These are phyloP conservation scores for Ganoderma boninense DNA, from an alignment of 1,284 basidiomycete genomes.

Conservation along the genomic window DNA sequence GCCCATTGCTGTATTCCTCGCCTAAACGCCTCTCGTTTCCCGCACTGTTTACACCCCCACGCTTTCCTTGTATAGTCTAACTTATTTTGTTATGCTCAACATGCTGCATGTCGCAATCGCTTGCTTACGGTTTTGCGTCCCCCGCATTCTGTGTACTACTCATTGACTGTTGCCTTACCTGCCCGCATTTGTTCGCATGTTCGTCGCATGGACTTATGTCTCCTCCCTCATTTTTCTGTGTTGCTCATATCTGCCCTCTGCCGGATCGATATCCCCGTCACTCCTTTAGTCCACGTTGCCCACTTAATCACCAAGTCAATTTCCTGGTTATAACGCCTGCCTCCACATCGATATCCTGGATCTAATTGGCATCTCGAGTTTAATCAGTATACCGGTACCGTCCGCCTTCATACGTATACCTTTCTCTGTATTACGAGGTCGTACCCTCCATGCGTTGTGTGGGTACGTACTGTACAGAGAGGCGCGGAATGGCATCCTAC, in stretches of 20 bases:
- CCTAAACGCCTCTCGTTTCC: neutral
- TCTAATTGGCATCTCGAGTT: neutral
- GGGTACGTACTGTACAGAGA: neutral
- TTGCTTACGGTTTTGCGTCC: constrained; percentile 3
- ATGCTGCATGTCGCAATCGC: constrained; percentile 2
- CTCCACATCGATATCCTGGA: constrained; percentile 1
- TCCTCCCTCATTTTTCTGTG: neutral
- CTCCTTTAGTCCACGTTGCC: neutral
- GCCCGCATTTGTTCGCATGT: neutral
- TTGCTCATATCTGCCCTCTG: neutral
- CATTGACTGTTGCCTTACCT: neutral
- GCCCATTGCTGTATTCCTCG: constrained; percentile 1
- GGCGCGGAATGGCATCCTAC: neutral
- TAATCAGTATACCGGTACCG: neutral
- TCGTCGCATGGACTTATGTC: neutral
- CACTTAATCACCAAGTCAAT: neutral
- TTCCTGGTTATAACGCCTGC: neutral
- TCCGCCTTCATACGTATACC: neutral
- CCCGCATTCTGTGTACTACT: neutral
- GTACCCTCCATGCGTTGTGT: neutral
- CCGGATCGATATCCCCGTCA: neutral
- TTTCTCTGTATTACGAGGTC: neutral
- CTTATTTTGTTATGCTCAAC: constrained; percentile 3
- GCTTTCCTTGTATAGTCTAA: neutral
- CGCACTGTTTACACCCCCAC: neutral